phyloP scores from a whole-genome alignment of 2,329 filamentous ascomycete genomes.

The Penicillium sclerotiorum region DNA sequence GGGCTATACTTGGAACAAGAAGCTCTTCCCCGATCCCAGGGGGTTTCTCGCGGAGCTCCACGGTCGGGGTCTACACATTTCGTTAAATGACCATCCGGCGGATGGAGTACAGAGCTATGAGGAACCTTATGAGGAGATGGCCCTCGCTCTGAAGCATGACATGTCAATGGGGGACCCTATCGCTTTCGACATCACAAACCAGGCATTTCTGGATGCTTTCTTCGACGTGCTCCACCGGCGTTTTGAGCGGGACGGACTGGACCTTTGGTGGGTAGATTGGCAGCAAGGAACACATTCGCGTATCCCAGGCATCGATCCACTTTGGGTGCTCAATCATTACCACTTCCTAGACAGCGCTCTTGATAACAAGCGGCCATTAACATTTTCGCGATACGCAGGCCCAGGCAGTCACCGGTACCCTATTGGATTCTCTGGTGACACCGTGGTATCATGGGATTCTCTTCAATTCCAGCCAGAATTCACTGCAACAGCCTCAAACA shows the following conservation, averaged over 20 bases:
- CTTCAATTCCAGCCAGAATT: conserved; percentile 68
- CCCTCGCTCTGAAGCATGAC: conserved; percentile 55
- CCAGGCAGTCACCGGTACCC: conserved; percentile 67
- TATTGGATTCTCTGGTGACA: conserved; percentile 66
- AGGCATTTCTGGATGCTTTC: conserved; percentile 60
- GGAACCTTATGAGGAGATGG: conserved; percentile 59
- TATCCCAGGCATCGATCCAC: conserved; percentile 61
- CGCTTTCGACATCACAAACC: conserved; percentile 58
- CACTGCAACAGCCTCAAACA: conserved; percentile 67
- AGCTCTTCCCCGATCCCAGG: conserved; percentile 60
- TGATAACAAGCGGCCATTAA: conserved; percentile 50
- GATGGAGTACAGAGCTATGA: conserved; percentile 61
- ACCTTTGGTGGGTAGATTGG: conserved; percentile 72
- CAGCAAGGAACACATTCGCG: conserved; percentile 62
- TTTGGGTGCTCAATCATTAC: conserved; percentile 68
- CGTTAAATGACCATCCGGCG: conserved; percentile 66
- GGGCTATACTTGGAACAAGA: conserved; percentile 64
- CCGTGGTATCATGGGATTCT: conserved; percentile 61
- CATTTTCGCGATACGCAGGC: conserved; percentile 64
- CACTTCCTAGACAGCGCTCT: conserved; percentile 59
- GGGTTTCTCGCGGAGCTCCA: conserved; percentile 57
- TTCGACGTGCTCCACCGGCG: conserved; percentile 50
- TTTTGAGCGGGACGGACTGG: conserved; percentile 59
- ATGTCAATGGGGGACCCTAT: conserved; percentile 55
- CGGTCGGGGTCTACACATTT: conserved; percentile 54